Evolutionary conservation across 2,329 filamentous ascomycete genomes (phyloP).

Genomic region (Ascochyta lentis): DNA sequence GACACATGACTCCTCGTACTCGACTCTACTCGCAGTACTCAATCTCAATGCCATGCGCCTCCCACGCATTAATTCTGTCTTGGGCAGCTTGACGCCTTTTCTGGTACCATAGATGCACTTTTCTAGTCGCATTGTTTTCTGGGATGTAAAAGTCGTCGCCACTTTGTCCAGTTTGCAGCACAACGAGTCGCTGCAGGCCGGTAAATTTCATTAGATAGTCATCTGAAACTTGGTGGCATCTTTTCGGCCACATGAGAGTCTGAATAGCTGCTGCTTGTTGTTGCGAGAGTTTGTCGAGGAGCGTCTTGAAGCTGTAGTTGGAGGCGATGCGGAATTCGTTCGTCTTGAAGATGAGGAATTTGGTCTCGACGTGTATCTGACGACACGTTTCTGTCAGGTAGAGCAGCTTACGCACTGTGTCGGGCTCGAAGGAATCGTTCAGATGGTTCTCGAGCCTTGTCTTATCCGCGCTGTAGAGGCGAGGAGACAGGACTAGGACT

Average conservation of each 20-base stretch:
- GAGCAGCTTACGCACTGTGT: neutral
- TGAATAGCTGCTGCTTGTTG: neutral
- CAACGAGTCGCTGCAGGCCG: neutral
- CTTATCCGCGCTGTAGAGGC: neutral
- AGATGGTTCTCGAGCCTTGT: neutral
- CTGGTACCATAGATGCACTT: neutral
- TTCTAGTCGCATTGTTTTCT: neutral
- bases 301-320: neutral
- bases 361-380: neutral
- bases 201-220: neutral
- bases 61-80: neutral
- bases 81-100: neutral
- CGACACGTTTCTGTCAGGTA: neutral
- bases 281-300: neutral
- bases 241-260: neutral
- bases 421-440: neutral
- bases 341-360: neutral
- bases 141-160: neutral
- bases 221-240: neutral
- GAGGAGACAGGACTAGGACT: neutral
- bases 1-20: neutral
- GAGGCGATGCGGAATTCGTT: neutral
- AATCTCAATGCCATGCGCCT: neutral
- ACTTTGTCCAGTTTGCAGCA: neutral
- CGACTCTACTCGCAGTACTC: neutral